Evolutionary conservation across 768 basidiomycete species (phyloP), one percentile per base, ranked within the genome.

Genomic region (Russula compacta): DNA sequence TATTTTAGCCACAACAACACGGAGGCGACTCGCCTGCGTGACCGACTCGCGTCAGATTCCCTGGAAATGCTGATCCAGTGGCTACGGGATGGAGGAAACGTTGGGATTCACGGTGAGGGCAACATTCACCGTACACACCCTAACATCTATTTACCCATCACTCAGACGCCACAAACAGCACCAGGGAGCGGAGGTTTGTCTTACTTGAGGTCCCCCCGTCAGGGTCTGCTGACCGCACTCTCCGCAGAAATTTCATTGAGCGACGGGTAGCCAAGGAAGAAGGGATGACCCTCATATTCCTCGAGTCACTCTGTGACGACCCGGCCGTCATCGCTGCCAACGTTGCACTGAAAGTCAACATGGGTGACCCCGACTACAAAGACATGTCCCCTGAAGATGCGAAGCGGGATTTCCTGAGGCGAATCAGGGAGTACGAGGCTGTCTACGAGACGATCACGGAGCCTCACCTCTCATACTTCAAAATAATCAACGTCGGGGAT

Each of bases 281-380:
- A 52, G 89, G 91, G 14, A 82, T 99, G 61, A 80, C 83, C 57
- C 80, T 93, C 35, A 87, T 99, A 64, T 99, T 98, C 73, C 83
- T 99, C 50, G 97, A 99, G 76, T 94, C 92, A 0, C 75, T 91
- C 57, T 98, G 95, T 77, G 87, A 92, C 71, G 95, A 99, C 73
- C 94, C 95, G 1, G 85, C 82, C 1, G 82, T 95, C 64, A 94
- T 99, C 61, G 95, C 97, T 0, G 86, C 95, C 19, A 99, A 99
- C 69, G 86, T 99, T 46, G 93, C 91, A 8, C 80, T 98, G 63
- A 99, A 99, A 75, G 94, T 98, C 49, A 84, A 83, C 59, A 93
- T 91, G 1, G 97, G 97, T 19, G 97, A 99, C 76, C 97, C 97
- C 0, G 97, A 99, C 72, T 99, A 99, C 77, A 89, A 90, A 69